These are phyloP conservation scores for Huntiella bhutanensis DNA, from an alignment of 2,329 filamentous ascomycete species.

Conservation along the genomic window DNA sequence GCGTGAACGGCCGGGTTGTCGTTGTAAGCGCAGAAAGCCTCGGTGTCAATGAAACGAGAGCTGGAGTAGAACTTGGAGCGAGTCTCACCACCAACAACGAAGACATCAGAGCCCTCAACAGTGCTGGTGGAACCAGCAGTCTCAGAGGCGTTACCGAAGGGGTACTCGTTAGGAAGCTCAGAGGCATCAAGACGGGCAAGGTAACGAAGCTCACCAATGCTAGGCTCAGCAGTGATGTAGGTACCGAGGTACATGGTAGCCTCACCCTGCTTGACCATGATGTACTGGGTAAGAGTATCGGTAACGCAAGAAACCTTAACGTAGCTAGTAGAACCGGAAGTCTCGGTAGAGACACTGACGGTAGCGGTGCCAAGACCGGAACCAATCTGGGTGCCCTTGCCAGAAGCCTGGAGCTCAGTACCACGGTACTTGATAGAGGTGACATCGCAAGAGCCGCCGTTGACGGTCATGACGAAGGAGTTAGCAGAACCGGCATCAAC, in stretches of 20 bases:
- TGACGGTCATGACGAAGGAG: constrained; percentile 31
- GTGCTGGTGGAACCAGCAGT: constrained; percentile 30
- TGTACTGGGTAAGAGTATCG: constrained; percentile 43
- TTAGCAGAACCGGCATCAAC: constrained; percentile 30
- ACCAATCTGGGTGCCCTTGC: constrained; percentile 34
- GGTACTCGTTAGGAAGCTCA: constrained; percentile 31
- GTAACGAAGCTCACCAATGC: constrained; percentile 42
- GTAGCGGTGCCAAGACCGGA: constrained; percentile 40
- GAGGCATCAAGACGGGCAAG: constrained; percentile 39
- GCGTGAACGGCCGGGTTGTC: constrained; percentile 29
- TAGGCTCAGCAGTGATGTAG: constrained; percentile 37
- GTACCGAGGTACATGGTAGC: constrained; percentile 42
- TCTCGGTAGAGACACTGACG: constrained; percentile 28
- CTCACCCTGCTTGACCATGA: constrained; percentile 41
- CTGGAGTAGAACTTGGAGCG: constrained; percentile 53
- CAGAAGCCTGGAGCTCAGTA: constrained; percentile 36
- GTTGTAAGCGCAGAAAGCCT: constrained; percentile 40
- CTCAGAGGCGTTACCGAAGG: constrained; percentile 35
- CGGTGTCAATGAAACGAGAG: constrained; percentile 50
- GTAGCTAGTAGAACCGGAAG: constrained; percentile 21
- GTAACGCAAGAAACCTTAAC: constrained; percentile 44
- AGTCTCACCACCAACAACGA: constrained; percentile 40
- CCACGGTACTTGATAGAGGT: constrained; percentile 42
- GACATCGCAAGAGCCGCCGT: constrained; percentile 39
- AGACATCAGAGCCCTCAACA: constrained; percentile 42